These are phyloP conservation scores for Plasmodium fragile DNA, from an alignment of 169 alveolate species.

Conservation along the genomic window DNA sequence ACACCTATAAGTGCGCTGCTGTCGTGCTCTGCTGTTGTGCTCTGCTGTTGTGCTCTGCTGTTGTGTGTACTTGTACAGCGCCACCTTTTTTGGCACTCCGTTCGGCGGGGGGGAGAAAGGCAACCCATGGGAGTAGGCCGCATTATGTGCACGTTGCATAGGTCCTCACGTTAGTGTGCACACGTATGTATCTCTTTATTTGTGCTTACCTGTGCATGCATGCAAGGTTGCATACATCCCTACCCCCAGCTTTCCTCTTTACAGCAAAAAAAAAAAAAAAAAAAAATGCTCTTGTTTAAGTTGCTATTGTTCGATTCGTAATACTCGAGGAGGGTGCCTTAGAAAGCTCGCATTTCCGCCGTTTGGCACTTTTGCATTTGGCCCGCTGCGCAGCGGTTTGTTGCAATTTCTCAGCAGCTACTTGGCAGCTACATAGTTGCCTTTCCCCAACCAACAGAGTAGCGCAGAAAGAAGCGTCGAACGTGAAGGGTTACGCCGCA, in stretches of 20 bases:
- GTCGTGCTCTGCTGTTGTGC: no score
- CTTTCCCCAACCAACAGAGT: background rate
- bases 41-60: background rate
- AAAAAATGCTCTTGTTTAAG: background rate
- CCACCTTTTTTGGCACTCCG: background rate
- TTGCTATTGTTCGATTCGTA: background rate
- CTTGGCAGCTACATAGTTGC: background rate
- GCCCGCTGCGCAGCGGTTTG: background rate
- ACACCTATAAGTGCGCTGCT: background rate
- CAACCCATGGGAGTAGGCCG: background rate
- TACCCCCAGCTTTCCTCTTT: background rate
- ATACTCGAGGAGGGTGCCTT: background rate
- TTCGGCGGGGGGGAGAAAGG: background rate
- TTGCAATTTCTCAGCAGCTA: background rate
- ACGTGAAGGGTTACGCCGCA: background rate
- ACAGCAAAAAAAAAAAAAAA: background rate
- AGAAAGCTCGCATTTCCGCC: background rate
- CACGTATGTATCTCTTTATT: background rate
- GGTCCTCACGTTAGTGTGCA: background rate
- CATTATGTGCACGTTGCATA: background rate
- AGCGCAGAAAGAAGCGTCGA: background rate
- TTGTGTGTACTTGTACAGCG: background rate
- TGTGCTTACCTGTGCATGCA: background rate
- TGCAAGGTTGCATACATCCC: background rate
- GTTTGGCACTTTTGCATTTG: background rate